Evolutionary conservation across 352 stramenopile genomes (phyloP).

Genomic region (Phytophthora uliginosa): DNA sequence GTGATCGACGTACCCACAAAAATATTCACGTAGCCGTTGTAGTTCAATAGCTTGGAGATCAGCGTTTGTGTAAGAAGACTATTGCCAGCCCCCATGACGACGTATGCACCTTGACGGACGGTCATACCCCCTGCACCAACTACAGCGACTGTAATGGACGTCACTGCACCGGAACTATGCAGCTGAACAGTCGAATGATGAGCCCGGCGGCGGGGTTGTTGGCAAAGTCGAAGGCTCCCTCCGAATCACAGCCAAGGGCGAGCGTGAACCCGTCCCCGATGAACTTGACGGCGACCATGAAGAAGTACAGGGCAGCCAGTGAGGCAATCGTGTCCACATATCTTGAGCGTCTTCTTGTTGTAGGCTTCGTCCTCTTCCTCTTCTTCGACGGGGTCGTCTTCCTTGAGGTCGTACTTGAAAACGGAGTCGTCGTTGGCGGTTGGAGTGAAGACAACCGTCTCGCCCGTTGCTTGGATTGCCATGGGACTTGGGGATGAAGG

Average conservation of each 20-base stretch:
- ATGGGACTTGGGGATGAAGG: slow-evolving; percentile 6
- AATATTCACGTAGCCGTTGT: slow-evolving; percentile 91
- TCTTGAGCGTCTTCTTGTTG: slow-evolving; percentile 40
- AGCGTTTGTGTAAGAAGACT: slow-evolving; percentile 83
- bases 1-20: slow-evolving; percentile 83
- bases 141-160: slow-evolving; percentile 73
- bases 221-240: slow-evolving; percentile 68
- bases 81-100: slow-evolving; percentile 88
- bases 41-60: slow-evolving; percentile 86
- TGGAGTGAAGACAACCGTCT: slow-evolving; percentile 24
- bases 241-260: slow-evolving; percentile 58
- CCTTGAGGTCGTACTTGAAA: slow-evolving; percentile 27
- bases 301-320: slow-evolving; percentile 74
- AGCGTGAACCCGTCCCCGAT: slow-evolving; percentile 80
- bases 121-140: slow-evolving; percentile 68
- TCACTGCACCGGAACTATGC: slow-evolving; percentile 77
- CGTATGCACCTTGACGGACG: slow-evolving; percentile 84
- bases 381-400: slow-evolving; percentile 23
- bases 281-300: slow-evolving; percentile 81
- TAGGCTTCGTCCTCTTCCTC: slow-evolving; percentile 26
- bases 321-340: slow-evolving; percentile 42
- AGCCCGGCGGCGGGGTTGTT: slow-evolving; percentile 77
- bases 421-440: slow-evolving; percentile 15
- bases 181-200: slow-evolving; percentile 75
- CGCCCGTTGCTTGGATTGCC: slow-evolving; percentile 12